These are phyloP conservation scores for Citrus medica DNA, from an alignment of 345 rosid genomes.

Conservation along the genomic window DNA sequence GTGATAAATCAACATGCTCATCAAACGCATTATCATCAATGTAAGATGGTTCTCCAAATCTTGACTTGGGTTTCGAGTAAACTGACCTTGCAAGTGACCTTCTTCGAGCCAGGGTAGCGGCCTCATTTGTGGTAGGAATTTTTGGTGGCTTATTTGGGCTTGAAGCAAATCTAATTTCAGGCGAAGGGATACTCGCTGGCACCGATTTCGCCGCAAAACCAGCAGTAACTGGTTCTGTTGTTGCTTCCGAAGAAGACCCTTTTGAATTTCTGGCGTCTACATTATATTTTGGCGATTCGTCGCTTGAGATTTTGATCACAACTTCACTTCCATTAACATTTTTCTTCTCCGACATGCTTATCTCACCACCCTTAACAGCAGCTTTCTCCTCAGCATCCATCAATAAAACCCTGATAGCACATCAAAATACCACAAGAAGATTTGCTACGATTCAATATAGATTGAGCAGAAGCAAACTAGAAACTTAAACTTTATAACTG, in stretches of 20 bases:
- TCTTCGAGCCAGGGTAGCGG: constrained; percentile 31
- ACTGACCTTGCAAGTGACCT: constrained; percentile 53
- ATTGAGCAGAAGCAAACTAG: too few relatives aligned
- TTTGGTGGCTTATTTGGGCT: constrained; percentile 66
- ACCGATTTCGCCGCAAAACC: constrained; percentile 30
- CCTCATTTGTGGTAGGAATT: constrained; percentile 33
- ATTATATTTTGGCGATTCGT: constrained; percentile 21
- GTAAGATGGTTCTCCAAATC: constrained; percentile 68
- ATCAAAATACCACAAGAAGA: neutral
- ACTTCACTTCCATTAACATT: constrained; percentile 41
- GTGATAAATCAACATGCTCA: constrained; percentile 27
- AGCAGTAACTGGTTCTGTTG: constrained; percentile 16
- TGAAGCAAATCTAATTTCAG: constrained; percentile 43
- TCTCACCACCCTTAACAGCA: constrained; percentile 17
- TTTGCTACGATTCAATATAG: too few relatives aligned
- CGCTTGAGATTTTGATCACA: constrained; percentile 47
- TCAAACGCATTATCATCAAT: constrained; percentile 36
- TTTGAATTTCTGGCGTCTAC: constrained; percentile 16
- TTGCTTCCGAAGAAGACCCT: constrained; percentile 29
- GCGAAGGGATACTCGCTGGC: constrained; percentile 34
- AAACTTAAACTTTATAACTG: too few relatives aligned
- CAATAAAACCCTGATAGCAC: constrained; percentile 7
- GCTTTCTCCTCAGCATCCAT: constrained; percentile 19
- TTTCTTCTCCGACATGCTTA: constrained; percentile 43
- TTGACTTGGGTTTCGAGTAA: constrained; percentile 75